Conservation (phyloP, 495 filamentous ascomycete species). For the Tuber melanosporum region DNA sequence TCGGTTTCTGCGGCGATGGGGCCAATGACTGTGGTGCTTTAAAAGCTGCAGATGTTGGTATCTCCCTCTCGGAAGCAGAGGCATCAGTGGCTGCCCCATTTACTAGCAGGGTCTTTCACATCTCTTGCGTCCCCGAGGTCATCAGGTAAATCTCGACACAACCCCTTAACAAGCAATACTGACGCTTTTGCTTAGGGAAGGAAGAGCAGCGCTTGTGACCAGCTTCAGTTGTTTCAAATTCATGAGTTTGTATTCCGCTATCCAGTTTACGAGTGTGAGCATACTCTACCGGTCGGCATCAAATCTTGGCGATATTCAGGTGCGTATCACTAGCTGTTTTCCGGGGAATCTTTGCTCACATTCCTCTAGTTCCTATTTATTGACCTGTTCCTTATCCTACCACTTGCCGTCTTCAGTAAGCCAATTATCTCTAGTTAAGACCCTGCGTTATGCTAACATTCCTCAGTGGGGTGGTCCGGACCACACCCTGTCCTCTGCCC, state of each 20-base stretch:
- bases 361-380: slow-evolving; percentile 73
- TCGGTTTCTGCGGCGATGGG: slow-evolving; percentile 94
- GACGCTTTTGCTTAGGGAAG: slow-evolving; percentile 56
- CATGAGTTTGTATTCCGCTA: slow-evolving; percentile 98
- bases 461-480: slow-evolving; percentile 83
- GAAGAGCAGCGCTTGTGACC: slow-evolving; percentile 86
- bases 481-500: slow-evolving; percentile 68
- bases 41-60: slow-evolving; percentile 97
- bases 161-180: slow-evolving; percentile 13
- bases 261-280: slow-evolving; percentile 98
- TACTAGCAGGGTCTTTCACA: slow-evolving; percentile 91
- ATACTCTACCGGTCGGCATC: slow-evolving; percentile 93
- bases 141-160: slow-evolving; percentile 55
- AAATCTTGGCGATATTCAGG: slow-evolving; percentile 95
- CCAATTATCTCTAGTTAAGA: slow-evolving; percentile 22
- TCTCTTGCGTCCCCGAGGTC: slow-evolving; percentile 89
- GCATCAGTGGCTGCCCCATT: slow-evolving; percentile 97
- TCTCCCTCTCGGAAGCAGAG: slow-evolving; percentile 95
- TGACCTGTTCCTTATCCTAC: slow-evolving; percentile 84
- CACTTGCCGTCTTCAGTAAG: slow-evolving; percentile 92
- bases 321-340: slow-evolving; percentile 36
- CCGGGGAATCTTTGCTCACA: slow-evolving; percentile 27
- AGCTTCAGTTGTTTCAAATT: slow-evolving; percentile 99
- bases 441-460: slow-evolving; percentile 27
- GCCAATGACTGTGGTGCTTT: slow-evolving; percentile 97